Evolutionary conservation across 805 yeast genomes (phyloP).

Genomic region (Wickerhamomyces sydowiorum): DNA sequence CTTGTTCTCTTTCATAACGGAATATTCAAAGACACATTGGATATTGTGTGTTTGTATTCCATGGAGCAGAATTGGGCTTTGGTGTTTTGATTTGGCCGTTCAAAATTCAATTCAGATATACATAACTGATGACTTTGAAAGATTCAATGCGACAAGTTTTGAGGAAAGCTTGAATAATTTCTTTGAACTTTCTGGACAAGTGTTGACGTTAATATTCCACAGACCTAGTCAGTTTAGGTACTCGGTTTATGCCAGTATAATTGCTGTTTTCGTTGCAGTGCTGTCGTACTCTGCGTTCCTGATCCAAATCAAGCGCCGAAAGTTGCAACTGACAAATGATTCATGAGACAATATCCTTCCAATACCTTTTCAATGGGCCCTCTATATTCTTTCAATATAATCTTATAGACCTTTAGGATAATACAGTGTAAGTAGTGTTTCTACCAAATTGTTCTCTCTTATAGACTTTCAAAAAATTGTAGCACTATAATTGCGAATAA

Average conservation of each 20-base stretch:
- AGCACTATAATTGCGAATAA: too few species aligned
- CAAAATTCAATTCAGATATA: slow-evolving; percentile 29
- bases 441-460: background rate
- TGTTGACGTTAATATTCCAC: slow-evolving; percentile 24
- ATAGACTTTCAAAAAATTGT: background rate
- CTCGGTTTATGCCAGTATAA: slow-evolving; percentile 21
- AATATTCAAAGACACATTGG: slow-evolving; percentile 12
- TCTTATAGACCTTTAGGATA: too few species aligned
- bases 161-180: slow-evolving; percentile 27
- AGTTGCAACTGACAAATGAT: background rate
- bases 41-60: slow-evolving; percentile 20
- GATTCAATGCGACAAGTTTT: slow-evolving; percentile 29
- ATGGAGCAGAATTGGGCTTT: slow-evolving; percentile 32
- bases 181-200: slow-evolving; percentile 24
- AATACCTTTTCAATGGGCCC: too few species aligned
- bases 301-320: background rate
- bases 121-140: slow-evolving; percentile 23
- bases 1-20: slow-evolving; percentile 11
- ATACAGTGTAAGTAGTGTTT: too few species aligned
- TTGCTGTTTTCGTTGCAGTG: slow-evolving; percentile 5
- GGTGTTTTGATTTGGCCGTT: slow-evolving; percentile 35
- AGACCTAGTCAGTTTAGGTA: slow-evolving; percentile 23
- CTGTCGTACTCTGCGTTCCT: slow-evolving; percentile 6
- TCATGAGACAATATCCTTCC: background rate
- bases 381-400: too few species aligned